These are phyloP conservation scores for Rhodotorula sphaerocarpa DNA, from an alignment of 768 basidiomycete genomes.

Conservation along the genomic window DNA sequence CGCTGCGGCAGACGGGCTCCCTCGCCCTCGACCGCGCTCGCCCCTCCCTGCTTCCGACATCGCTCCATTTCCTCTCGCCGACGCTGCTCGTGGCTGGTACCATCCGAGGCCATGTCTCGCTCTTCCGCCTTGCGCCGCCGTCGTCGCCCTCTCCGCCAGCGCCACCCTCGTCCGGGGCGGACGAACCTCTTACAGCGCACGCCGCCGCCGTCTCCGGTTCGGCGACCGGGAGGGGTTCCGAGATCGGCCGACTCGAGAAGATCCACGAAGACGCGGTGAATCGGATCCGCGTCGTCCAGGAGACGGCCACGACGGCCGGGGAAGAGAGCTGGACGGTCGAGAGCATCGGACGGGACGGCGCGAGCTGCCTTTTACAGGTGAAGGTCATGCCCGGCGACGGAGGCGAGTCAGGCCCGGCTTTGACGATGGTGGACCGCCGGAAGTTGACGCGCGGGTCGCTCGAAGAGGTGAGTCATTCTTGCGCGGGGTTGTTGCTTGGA, in stretches of 20 bases:
- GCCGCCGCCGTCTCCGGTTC: background rate
- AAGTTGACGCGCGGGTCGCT: constrained; percentile 1
- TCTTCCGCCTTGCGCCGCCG: background rate
- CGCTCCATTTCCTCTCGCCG: background rate
- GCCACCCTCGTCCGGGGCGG: background rate
- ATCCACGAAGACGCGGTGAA: constrained; percentile 3
- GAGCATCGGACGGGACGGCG: constrained; percentile 9
- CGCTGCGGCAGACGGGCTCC: too few species aligned
- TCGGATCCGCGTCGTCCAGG: background rate
- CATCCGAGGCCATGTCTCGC: background rate
- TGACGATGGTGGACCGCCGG: constrained; percentile 4
- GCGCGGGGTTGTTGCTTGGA: too few species aligned
- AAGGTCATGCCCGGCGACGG: background rate
- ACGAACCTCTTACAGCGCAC: too few species aligned
- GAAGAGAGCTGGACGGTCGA: background rate
- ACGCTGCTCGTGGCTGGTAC: constrained; percentile 1
- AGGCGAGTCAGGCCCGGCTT: background rate
- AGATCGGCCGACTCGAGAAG: background rate
- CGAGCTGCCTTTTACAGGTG: background rate
- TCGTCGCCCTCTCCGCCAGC: too few species aligned
- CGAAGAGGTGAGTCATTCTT: constrained; percentile 3
- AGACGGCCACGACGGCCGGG: background rate
- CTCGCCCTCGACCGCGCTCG: background rate
- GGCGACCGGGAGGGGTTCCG: background rate
- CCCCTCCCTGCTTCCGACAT: too few species aligned